phyloP scores from a whole-genome alignment of 208 protist species.

The Trypanosoma melophagium region DNA sequence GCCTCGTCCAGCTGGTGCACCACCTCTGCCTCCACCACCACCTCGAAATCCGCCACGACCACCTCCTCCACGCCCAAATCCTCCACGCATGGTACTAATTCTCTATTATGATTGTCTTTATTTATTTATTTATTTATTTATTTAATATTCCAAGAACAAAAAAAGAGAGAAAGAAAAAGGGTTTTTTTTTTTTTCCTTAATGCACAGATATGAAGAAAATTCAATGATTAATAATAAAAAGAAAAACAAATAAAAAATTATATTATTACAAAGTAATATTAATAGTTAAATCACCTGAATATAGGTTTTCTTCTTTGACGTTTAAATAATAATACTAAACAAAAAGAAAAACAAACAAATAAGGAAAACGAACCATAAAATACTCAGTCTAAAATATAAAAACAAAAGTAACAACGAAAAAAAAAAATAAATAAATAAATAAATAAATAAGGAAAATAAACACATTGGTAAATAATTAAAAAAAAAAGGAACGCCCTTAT shows the following conservation, averaged over 20 bases:
- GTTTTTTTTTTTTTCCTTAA: no score
- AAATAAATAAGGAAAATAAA: not conserved
- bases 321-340: no score
- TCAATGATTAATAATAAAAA: no score
- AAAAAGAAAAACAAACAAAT: not conserved
- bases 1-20: slow-evolving; percentile 51
- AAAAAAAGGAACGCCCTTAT: no score
- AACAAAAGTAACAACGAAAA: not conserved
- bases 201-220: no score
- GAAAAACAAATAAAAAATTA: no score
- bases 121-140: slow-evolving; percentile 16
- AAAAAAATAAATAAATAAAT: not conserved
- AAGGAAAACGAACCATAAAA: not conserved
- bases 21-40: slow-evolving; percentile 45
- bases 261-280: no score
- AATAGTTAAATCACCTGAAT: no score
- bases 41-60: slow-evolving; percentile 35
- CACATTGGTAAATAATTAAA: not conserved
- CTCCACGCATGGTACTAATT: slow-evolving; percentile 18
- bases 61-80: slow-evolving; percentile 20
- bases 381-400: not conserved
- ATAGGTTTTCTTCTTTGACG: no score
- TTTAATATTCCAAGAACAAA: slow-evolving; percentile 20
- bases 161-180: slow-evolving; percentile 6
- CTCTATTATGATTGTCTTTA: slow-evolving; percentile 12